These are phyloP conservation scores for Citrus reticulata DNA, from an alignment of 345 rosid genomes.

Conservation along the genomic window DNA sequence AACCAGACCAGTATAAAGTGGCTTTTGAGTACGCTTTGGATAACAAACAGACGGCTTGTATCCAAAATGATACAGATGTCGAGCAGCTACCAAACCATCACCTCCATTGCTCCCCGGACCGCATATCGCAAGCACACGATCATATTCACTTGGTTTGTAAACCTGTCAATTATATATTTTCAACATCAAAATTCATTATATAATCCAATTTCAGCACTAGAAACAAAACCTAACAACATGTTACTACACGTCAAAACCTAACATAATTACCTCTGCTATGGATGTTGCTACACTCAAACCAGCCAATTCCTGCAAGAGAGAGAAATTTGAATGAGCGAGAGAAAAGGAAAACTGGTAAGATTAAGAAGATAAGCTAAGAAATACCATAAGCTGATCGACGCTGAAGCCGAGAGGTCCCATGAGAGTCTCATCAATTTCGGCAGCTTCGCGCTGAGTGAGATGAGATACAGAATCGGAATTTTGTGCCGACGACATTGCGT, in stretches of 20 bases:
- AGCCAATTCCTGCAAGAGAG: conserved; percentile 72
- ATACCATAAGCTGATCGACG: conserved; percentile 92
- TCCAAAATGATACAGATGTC: conserved; percentile 87
- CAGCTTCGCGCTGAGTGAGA: conserved; percentile 75
- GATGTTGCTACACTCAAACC: conserved; percentile 91
- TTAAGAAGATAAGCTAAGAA: not conserved
- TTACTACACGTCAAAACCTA: no score
- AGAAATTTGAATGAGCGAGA: not conserved
- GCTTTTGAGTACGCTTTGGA: conserved; percentile 76
- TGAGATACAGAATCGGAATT: conserved; percentile 50
- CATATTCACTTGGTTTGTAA: conserved; percentile 54
- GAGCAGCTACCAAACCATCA: conserved; percentile 92
- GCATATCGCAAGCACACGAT: conserved; percentile 74
- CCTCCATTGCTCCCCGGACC: conserved; percentile 99
- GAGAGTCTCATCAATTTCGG: conserved; percentile 79
- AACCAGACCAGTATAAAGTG: conserved; percentile 71
- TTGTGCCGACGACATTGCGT: conserved; percentile 18
- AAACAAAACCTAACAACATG: not conserved
- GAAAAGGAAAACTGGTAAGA: not conserved
- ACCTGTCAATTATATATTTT: conserved; percentile 38
- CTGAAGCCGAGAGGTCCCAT: conserved; percentile 94
- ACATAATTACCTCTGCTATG: conserved; percentile 66
- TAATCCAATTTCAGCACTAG: not conserved
- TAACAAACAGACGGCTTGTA: conserved; percentile 71
- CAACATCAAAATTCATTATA: not conserved